A percentile compares a stretch with the other conserved stretches of the same genome.
phyloP scores from a whole-genome alignment of 257 asterid species.

The Henckelia pumila region DNA sequence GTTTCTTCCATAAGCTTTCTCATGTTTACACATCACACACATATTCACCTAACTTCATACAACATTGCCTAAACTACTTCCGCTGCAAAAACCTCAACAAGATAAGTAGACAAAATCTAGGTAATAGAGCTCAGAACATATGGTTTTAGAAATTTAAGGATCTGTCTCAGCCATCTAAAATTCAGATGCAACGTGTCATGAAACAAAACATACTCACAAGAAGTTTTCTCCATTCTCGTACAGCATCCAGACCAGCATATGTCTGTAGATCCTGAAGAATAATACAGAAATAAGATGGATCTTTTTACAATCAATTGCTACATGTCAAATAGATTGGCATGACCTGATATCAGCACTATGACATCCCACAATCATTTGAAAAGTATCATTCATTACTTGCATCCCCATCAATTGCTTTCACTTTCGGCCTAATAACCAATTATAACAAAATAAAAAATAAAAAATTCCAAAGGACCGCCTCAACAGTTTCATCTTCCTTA shows the following conservation, averaged over 20 bases:
- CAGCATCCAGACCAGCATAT: conserved; percentile 80
- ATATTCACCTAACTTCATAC: too few species aligned
- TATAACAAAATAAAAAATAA: too few species aligned
- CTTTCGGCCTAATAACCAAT: not conserved
- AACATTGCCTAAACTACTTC: too few species aligned
- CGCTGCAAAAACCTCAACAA: too few species aligned
- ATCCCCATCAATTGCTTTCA: conserved; percentile 1
- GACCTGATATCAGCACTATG: not conserved
- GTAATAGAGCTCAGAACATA: not conserved
- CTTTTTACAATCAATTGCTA: not conserved
- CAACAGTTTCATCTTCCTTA: not conserved
- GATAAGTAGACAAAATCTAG: not conserved
- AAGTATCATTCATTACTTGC: conserved; percentile 4
- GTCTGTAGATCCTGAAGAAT: conserved; percentile 76
- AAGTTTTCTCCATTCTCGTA: conserved; percentile 89
- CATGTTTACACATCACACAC: too few species aligned
- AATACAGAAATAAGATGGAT: conserved; percentile 8
- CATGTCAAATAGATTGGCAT: not conserved
- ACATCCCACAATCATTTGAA: not conserved
- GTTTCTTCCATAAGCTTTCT: too few species aligned
- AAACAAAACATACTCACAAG: conserved; percentile 55
- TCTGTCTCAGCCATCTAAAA: conserved; percentile 9
- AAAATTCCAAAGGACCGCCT: too few species aligned
- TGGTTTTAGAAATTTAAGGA: not conserved
- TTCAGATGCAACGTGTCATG: conserved; percentile 11